phyloP scores from a whole-genome alignment of 306 rosid genomes.

The Lagenaria siceraria region DNA sequence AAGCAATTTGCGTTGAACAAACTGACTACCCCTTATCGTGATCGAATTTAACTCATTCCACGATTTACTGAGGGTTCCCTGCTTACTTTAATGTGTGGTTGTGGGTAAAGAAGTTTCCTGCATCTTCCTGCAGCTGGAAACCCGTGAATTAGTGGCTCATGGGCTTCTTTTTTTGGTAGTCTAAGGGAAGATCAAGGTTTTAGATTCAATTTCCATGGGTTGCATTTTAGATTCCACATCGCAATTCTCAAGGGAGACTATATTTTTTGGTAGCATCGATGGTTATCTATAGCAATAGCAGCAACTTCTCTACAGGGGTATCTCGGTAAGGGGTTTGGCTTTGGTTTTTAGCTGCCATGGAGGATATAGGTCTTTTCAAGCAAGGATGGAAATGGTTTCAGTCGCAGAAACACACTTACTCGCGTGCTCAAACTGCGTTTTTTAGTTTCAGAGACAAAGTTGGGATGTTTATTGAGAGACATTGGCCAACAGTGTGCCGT shows the following conservation, averaged over 20 bases:
- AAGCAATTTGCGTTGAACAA: conserved; percentile 61
- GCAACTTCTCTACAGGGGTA: neutral
- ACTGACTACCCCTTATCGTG: conserved; percentile 28
- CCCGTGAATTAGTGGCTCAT: conserved; percentile 15
- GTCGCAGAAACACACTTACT: conserved; percentile 47
- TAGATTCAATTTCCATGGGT: conserved; percentile 19
- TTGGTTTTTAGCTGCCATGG: conserved; percentile 36
- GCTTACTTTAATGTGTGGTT: conserved; percentile 13
- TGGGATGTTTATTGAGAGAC: conserved; percentile 44
- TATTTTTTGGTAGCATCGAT: conserved; percentile 15
- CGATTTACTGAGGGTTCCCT: neutral
- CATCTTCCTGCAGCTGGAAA: conserved; percentile 11
- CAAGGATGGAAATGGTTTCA: conserved; percentile 85
- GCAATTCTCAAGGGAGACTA: conserved; percentile 14
- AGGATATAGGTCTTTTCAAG: conserved; percentile 71
- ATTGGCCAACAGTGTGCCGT: conserved; percentile 79
- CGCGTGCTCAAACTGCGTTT: conserved; percentile 26
- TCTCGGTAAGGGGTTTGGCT: neutral
- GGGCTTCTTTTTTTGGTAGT: conserved; percentile 4
- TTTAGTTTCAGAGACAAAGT: conserved; percentile 35
- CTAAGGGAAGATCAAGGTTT: conserved; percentile 26
- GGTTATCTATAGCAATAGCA: conserved; percentile 24
- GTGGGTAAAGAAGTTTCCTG: conserved; percentile 16
- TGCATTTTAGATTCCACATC: conserved; percentile 37
- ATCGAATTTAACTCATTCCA: conserved; percentile 27